Evolutionary conservation across 2,329 filamentous ascomycete genomes (phyloP).

Genomic region (Iodosphaeria phyllophila): DNA sequence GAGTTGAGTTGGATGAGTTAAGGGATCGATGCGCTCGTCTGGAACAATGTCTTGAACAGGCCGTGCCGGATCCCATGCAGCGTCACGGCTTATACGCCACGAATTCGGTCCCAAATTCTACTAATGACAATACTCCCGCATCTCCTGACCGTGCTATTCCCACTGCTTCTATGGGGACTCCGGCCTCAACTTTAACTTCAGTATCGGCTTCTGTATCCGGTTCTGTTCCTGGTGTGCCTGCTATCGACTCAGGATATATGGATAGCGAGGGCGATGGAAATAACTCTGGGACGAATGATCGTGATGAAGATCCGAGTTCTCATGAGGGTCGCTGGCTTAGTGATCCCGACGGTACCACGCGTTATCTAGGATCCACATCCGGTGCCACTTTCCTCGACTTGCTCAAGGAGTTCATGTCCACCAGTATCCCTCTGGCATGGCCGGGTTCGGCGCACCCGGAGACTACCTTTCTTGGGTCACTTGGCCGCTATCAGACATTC

Average conservation of each 20-base stretch:
- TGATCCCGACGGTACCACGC: slow-evolving; percentile 22
- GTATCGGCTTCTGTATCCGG: too few relatives aligned
- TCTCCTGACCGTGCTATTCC: slow-evolving; percentile 3
- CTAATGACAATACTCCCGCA: too few relatives aligned
- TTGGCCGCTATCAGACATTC: slow-evolving; percentile 26
- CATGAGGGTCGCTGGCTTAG: slow-evolving; percentile 24
- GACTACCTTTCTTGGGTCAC: slow-evolving; percentile 18
- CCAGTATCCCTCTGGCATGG: slow-evolving; percentile 16
- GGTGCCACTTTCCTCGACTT: slow-evolving; percentile 29
- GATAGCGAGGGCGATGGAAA: too few relatives aligned
- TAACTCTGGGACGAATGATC: too few relatives aligned
- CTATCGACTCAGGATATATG: too few relatives aligned
- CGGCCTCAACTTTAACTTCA: too few relatives aligned
- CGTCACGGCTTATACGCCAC: too few relatives aligned
- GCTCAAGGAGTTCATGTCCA: slow-evolving; percentile 26
- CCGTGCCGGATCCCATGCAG: slow-evolving; percentile 15
- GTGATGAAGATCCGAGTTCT: too few relatives aligned
- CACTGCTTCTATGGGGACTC: slow-evolving; percentile 2
- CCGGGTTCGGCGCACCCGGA: slow-evolving; percentile 5
- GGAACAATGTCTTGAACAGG: slow-evolving; percentile 19
- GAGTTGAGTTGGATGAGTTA: slow-evolving; percentile 22
- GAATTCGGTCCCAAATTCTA: too few relatives aligned
- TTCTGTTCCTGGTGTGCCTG: too few relatives aligned
- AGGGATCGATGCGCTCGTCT: slow-evolving; percentile 19
- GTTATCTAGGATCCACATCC: slow-evolving; percentile 29